Evolutionary conservation across 306 rosid species (phyloP), one percentile per base, ranked within the genome.

Genomic region (Geum urbanum): DNA sequence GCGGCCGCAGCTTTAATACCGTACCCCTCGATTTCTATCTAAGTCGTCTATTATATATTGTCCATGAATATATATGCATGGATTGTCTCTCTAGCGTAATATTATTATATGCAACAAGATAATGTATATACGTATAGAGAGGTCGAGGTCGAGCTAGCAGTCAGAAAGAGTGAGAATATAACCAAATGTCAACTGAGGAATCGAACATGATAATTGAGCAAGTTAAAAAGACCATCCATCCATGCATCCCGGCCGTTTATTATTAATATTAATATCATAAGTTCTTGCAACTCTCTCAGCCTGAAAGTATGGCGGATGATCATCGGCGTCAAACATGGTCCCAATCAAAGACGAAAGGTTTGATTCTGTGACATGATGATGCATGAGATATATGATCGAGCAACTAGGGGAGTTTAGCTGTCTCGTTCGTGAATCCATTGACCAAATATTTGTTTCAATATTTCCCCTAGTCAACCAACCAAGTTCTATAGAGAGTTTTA

Each of bases 301-400:
- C 72, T 37, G 37, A 51, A 39, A 51, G 37, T 18, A 52, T 4
- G 72, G 49, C 72, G 60, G 59, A 20, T 37, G 62, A 39, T 18
- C 39, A 57, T 52, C 37, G 60, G 39, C 71, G 58, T 16, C 32
- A 11, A 49, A 48, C 71, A 48, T 32, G 57, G 54, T 50, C n/a
- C 72, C 61, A 8, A 54, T 54, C 18, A 67, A 49, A 20, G 72
- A 68, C 39, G 39, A 52, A 52, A 52, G 56, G 39, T 37, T 68
- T 52, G 39, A 68, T 13, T 11, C 8, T 18, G 39, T 51, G 61
- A 51, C 32, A 27, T 6, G 41, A 11, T 64, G 69, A 22, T 39
- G 66, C 32, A 27, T 27, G 32, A 27, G 32, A 27, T 27, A 27
- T 27, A 27, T 27, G 32, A 27, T 27, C 32, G 32, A 27, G 32